Conservation (phyloP, 2,329 filamentous ascomycete species). For the Fusarium chuoi region DNA sequence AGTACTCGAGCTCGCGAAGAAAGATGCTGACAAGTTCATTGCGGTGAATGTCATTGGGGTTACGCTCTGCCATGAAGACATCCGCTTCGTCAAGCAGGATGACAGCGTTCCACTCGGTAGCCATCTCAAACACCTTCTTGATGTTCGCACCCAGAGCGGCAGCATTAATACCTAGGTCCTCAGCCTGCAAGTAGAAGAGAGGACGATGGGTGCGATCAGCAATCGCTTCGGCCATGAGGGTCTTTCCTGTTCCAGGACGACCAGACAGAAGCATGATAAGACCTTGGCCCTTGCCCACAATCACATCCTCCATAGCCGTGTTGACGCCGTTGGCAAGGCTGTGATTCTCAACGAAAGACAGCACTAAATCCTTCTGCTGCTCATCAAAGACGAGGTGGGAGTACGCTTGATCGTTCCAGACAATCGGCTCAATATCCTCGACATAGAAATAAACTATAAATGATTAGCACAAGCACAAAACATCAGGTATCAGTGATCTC, state of each 20-base stretch:
- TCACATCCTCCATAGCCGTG: slow-evolving; percentile 51
- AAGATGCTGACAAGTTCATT: slow-evolving; percentile 63
- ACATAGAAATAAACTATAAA: slow-evolving; percentile 49
- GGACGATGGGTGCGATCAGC: slow-evolving; percentile 56
- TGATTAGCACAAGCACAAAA: slow-evolving; percentile 2
- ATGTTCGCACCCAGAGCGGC: slow-evolving; percentile 58
- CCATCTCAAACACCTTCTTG: slow-evolving; percentile 58
- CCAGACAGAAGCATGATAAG: slow-evolving; percentile 59
- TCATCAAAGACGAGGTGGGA: slow-evolving; percentile 59
- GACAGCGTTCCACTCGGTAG: slow-evolving; percentile 61
- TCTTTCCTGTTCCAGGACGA: slow-evolving; percentile 60
- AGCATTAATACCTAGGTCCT: slow-evolving; percentile 59
- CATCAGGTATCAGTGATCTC: slow-evolving; percentile 25
- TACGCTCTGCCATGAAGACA: slow-evolving; percentile 61
- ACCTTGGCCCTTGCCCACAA: slow-evolving; percentile 56
- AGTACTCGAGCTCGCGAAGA: slow-evolving; percentile 58
- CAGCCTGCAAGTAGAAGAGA: slow-evolving; percentile 58
- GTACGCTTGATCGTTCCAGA: slow-evolving; percentile 59
- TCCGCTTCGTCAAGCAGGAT: slow-evolving; percentile 65
- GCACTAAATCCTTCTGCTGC: slow-evolving; percentile 58
- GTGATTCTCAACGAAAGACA: slow-evolving; percentile 61
- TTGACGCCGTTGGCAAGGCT: slow-evolving; percentile 27
- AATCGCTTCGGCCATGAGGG: slow-evolving; percentile 56
- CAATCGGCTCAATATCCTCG: slow-evolving; percentile 54
- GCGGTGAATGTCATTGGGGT: slow-evolving; percentile 56